phyloP scores from a whole-genome alignment of 768 basidiomycete species.

The Imleria badia region DNA sequence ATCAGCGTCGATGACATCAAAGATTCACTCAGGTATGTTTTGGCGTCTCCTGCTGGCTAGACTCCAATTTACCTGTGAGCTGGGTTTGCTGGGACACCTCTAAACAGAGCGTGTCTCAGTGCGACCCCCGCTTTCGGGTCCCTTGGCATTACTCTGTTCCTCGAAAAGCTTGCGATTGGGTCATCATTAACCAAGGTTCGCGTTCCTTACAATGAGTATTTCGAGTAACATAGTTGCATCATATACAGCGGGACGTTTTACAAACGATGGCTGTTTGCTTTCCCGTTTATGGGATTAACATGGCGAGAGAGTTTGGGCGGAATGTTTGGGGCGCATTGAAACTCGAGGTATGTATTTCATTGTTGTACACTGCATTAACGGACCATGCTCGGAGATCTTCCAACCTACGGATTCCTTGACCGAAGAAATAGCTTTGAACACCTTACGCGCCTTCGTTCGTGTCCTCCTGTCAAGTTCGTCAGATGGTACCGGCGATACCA shows the following conservation, averaged over 20 bases:
- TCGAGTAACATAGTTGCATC: conserved; percentile 1
- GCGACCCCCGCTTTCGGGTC: conserved; percentile 82
- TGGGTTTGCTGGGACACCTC: neutral
- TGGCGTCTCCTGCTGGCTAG: neutral
- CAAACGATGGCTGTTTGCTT: conserved; percentile 75
- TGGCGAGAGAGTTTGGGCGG: conserved; percentile 59
- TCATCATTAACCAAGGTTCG: conserved; percentile 79
- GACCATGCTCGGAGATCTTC: conserved; percentile 62
- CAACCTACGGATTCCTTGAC: conserved; percentile 82
- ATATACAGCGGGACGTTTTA: conserved; percentile 77
- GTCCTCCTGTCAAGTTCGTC: conserved; percentile 60
- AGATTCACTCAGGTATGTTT: conserved; percentile 57
- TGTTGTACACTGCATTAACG: neutral
- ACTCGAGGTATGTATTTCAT: conserved; percentile 61
- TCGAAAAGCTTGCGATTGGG: conserved; percentile 88
- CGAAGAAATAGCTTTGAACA: conserved; percentile 69
- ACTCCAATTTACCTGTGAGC: neutral
- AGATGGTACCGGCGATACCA: conserved; percentile 34
- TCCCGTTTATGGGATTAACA: conserved; percentile 75
- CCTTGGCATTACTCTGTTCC: conserved; percentile 81
- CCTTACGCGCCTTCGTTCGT: conserved; percentile 69
- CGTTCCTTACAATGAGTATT: neutral
- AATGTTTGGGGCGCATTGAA: conserved; percentile 92
- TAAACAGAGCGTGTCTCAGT: conserved; percentile 60
- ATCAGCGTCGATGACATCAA: conserved; percentile 89